Evolutionary conservation across 345 rosid species (phyloP), one percentile per base, ranked within the genome.

Genomic region (Microcos paniculata): DNA sequence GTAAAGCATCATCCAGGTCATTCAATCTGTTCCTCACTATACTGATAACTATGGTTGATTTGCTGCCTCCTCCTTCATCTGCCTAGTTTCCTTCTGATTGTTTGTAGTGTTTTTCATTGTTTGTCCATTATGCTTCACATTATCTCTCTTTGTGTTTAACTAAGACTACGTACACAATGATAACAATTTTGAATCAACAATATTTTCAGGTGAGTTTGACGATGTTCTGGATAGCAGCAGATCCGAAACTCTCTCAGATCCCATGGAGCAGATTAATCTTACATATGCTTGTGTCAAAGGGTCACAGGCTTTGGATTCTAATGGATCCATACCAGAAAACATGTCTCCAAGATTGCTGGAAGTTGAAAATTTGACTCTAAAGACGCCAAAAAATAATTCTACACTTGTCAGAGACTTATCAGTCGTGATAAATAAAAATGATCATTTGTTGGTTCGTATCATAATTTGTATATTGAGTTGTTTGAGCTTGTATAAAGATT

Each of bases 191-290:
- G 74, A 68, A 73, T 56, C 59, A 30, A 83, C 76, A 59, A 67
- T 80, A 51, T 77, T 52, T 84, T 76, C 90, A 95, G 99, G 98
- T 80, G 99, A 95, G 85, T 92, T 95, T 84, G 93, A 94, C 79
- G 96, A 91, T 85, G 74, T 92, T 76, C 83, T 94, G 82, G 92
- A 87, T 76, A 74, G 81, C 67, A 84, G 77, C 84, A 82, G 80
- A 77, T 82, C 84, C 58, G 85, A 87, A 62, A 55, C 33, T 70
- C 63, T 78, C 78, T 84, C 88, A 63, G 80, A 84, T 21, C 58
- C 87, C 19, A 15, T 77, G 31, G 90, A 87, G 80, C 85, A 86
- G 80, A 90, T 94, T 74, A 67, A 78, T 82, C 89, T 94, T 56
- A 76, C 80, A 24, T 94, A 83, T 82, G 78, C 73, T 77, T 42